Conservation (phyloP, 2,329 filamentous ascomycete species). For the Cyphellophora europaea region DNA sequence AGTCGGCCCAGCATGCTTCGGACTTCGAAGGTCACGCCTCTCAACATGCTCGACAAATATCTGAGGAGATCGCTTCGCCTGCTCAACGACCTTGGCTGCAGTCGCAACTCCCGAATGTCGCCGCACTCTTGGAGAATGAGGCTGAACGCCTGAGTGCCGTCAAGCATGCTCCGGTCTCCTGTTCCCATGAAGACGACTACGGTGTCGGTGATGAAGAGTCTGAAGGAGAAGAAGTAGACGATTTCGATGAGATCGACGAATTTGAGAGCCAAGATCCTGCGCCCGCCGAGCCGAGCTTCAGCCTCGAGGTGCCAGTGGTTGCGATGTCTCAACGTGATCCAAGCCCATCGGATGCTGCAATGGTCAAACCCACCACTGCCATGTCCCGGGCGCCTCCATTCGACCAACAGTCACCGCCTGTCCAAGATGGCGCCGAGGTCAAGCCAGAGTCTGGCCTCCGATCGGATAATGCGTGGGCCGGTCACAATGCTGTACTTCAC, state of each 20-base stretch:
- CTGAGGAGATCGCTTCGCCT: too few relatives aligned
- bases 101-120: neutral
- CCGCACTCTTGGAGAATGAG: neutral
- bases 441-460: neutral
- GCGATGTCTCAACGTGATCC: constrained; percentile 15
- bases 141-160: neutral
- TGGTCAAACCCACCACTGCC: constrained; percentile 21
- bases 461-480: constrained; percentile 6
- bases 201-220: constrained; percentile 1
- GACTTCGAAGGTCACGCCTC: neutral
- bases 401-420: constrained; percentile 2
- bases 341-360: constrained; percentile 30
- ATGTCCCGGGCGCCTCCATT: constrained; percentile 1
- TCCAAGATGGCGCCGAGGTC: neutral
- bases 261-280: too few relatives aligned
- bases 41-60: too few relatives aligned
- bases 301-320: neutral
- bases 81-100: neutral
- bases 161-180: neutral
- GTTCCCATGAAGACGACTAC: constrained; percentile 3
- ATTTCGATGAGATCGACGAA: neutral
- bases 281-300: neutral
- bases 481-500: constrained; percentile 9
- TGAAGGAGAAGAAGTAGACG: neutral
- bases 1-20: neutral